phyloP scores from a whole-genome alignment of 1,284 basidiomycete genomes.

The Fistulina hepatica region DNA sequence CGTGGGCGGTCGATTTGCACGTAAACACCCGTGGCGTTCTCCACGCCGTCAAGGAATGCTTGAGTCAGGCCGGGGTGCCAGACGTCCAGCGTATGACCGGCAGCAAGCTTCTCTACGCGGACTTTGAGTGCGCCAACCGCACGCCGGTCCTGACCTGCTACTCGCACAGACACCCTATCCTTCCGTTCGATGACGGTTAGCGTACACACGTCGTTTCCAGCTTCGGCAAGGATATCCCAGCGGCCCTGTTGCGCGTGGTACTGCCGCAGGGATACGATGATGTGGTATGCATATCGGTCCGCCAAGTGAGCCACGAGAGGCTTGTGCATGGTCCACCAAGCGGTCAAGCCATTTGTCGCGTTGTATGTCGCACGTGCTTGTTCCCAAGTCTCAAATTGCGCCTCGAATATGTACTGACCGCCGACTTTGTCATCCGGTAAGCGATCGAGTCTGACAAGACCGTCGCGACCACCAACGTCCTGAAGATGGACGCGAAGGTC shows the following conservation, averaged over 20 bases:
- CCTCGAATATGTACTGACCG: too few species aligned
- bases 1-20: constrained; percentile 33
- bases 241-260: constrained; percentile 36
- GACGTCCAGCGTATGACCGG: constrained; percentile 34
- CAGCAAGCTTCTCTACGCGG: constrained; percentile 40
- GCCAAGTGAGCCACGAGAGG: too few species aligned
- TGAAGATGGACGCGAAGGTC: too few species aligned
- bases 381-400: too few species aligned
- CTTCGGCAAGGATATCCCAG: constrained; percentile 33
- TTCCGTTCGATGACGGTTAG: constrained; percentile 16
- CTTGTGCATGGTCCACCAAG: too few species aligned
- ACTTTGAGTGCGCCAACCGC: constrained; percentile 45
- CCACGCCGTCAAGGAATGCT: constrained; percentile 26
- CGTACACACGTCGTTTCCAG: constrained; percentile 21
- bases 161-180: constrained; percentile 23
- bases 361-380: too few species aligned
- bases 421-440: too few species aligned
- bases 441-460: too few species aligned
- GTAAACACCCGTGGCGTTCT: constrained; percentile 28
- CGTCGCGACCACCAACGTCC: too few species aligned
- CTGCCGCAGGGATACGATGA: constrained; percentile 35
- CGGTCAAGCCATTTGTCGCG: too few species aligned
- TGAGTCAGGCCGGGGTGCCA: constrained; percentile 33
- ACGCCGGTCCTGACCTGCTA: constrained; percentile 34
- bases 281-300: too few species aligned